A percentile compares a stretch with the other conserved stretches of the same genome.
phyloP scores from a whole-genome alignment of 352 stramenopile species.

The Pythium biforme region DNA sequence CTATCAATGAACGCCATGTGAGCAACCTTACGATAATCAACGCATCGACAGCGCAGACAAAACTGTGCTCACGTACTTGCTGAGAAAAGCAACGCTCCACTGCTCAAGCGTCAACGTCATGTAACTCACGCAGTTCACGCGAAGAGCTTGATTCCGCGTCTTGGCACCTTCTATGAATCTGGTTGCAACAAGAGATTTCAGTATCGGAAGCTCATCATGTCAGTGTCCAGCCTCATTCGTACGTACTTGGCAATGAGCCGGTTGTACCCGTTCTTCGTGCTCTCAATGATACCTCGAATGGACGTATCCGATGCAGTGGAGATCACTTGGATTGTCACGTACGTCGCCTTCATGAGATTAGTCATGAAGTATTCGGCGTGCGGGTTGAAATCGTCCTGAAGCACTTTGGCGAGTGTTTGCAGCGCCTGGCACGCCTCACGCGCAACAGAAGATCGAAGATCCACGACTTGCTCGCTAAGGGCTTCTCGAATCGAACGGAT shows the following conservation, averaged over 20 bases:
- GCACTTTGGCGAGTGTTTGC: constrained; percentile 48
- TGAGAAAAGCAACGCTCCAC: constrained; percentile 67
- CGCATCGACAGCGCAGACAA: neutral
- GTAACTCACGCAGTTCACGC: constrained; percentile 68
- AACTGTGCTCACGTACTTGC: constrained; percentile 48
- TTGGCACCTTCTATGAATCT: constrained; percentile 78
- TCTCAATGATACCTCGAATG: constrained; percentile 74
- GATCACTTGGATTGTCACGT: constrained; percentile 86
- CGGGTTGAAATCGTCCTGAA: constrained; percentile 73
- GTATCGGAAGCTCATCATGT: too few species aligned
- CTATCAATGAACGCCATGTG: constrained; percentile 24
- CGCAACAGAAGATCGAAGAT: constrained; percentile 77
- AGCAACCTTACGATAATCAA: neutral
- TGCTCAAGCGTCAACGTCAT: constrained; percentile 68
- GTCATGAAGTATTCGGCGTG: constrained; percentile 74
- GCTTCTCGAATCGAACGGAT: constrained; percentile 60
- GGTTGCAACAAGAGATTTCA: too few species aligned
- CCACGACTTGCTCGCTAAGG: constrained; percentile 67
- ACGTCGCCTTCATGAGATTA: constrained; percentile 80
- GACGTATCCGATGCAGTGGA: constrained; percentile 71
- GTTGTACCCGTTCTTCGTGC: constrained; percentile 68
- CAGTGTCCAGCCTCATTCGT: neutral
- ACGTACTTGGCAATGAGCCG: constrained; percentile 71
- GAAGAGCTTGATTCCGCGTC: constrained; percentile 74
- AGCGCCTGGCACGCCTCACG: constrained; percentile 77